Conservation (phyloP, 192 early-diverging fungal genomes). For the Coemansia javaensis region DNA sequence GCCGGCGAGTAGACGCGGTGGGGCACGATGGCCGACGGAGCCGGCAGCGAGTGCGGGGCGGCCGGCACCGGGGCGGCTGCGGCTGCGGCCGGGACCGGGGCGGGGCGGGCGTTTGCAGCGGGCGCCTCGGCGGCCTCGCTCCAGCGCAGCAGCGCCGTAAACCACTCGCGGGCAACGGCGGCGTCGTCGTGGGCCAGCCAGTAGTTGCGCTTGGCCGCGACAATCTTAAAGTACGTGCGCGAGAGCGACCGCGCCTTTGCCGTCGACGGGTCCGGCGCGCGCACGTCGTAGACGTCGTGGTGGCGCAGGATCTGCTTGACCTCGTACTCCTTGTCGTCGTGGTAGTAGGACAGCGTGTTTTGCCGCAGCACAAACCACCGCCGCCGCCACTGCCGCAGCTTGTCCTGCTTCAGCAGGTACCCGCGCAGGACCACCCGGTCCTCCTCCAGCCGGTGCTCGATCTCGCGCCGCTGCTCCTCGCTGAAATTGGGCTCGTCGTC, state of each 20-base stretch:
- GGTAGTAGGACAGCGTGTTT: slow-evolving; percentile 50
- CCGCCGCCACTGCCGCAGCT: slow-evolving; percentile 49
- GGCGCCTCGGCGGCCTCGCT: slow-evolving; percentile 2
- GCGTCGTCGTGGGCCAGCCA: slow-evolving; percentile 48
- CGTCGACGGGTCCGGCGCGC: slow-evolving; percentile 41
- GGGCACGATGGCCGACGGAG: slow-evolving; percentile 2
- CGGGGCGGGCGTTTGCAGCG: neutral
- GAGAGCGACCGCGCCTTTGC: slow-evolving; percentile 41
- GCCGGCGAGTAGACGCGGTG: slow-evolving; percentile 2
- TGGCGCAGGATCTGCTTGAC: slow-evolving; percentile 46
- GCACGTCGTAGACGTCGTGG: slow-evolving; percentile 34
- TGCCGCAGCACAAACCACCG: slow-evolving; percentile 52
- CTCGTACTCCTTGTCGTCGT: slow-evolving; percentile 40
- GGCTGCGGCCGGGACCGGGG: neutral
- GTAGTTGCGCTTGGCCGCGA: slow-evolving; percentile 41
- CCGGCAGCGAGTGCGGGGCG: slow-evolving; percentile 18
- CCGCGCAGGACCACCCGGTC: slow-evolving; percentile 45
- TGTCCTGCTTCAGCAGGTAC: slow-evolving; percentile 47
- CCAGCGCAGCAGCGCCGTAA: slow-evolving; percentile 30
- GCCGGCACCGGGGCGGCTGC: neutral
- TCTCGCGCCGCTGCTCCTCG: slow-evolving; percentile 42
- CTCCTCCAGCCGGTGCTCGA: slow-evolving; percentile 26
- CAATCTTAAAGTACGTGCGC: slow-evolving; percentile 44
- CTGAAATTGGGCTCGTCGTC: slow-evolving; percentile 50
- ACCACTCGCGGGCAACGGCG: slow-evolving; percentile 30